Evolutionary conservation across 2,329 filamentous ascomycete genomes (phyloP), one percentile per base, ranked within the genome.

Genomic region (Lecanicillium sp.): DNA sequence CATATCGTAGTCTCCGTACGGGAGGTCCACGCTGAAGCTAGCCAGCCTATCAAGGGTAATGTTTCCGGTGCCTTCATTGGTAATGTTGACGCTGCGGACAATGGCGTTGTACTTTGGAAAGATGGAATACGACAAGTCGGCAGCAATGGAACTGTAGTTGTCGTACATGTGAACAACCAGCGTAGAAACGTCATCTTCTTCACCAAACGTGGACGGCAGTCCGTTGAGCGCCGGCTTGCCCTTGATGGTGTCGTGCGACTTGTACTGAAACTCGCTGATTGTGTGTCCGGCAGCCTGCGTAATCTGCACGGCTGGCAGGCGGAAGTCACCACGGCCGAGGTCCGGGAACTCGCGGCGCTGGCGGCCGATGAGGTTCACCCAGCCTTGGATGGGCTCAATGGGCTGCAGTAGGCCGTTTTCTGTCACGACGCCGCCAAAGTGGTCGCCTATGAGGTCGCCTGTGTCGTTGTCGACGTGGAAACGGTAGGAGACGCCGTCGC

Each of bases 311-410:
- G 79, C 78, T 0, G 79, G 79, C 3, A 71, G 59, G 4, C 79
- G 69, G 46, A 79, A 77, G 49, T 83, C 79, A 13, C 77, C 77
- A 7, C 77, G 68, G 1, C 79, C 78, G 4, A 77, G 60, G 43
- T 83, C 78, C 2, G 79, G 79, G 39, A 79, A 81, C 50, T 82
- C 79, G 19, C 79, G 70, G 13, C 74, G 68, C 13, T 69, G 52
- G 30, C 72, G 74, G 10, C 68, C 69, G 27, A 68, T 55, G 35
- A 64, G 51, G 22, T 67, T 58, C 27, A 68, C 61, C 78, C 78
- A 82, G 32, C 79, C 79, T 14, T 66, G 46, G 6, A 50, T 47
- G 12, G 52, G 51, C 4, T 41, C 44, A 7, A 47, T 51, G 28
- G 65, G 60, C 2, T 64, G 59, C 0, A 68, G 64, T 18, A 43